Evolutionary conservation across 1,284 basidiomycete genomes (phyloP), one percentile per base, ranked within the genome.

Genomic region (Puccinia triticina): DNA sequence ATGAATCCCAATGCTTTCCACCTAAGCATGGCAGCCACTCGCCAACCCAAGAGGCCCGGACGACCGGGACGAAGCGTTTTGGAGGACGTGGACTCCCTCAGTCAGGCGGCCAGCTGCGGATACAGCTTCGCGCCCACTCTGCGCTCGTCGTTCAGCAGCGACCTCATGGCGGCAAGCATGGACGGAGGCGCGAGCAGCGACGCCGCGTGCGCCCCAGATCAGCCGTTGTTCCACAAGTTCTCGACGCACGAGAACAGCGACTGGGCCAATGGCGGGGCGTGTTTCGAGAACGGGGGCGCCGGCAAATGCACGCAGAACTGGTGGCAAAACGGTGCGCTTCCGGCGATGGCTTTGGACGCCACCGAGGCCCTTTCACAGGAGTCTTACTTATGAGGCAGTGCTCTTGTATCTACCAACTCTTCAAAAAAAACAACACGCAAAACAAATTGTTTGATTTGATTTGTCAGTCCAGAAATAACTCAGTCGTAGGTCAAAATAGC

Each of bases 1-100:
- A 75, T 75, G 73, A 59, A 75, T 75, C 18, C 50, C 12, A 55
- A 61, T 7, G 46, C 46, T 43, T 46, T 59, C 26, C 53, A 59
- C n/a, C 34, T 59, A 75, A 16, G 16, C 29, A 29, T 75, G 34
- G 23, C n/a, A 21, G 4, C 53, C 57, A 34, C 72, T 4, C 2
- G 5, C 40, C 72, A 53, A 32, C 21, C 32, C 23, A 59, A 61
- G n/a, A 75, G 53, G 61, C 26, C n/a, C n/a, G n/a, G n/a, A n/a
- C n/a, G n/a, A n/a, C n/a, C 40, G 4, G 73, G 53, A 29, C 7
- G 73, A 43, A 46, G 11, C 37, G 2, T 61, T 26, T 43, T 59
- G 23, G 73, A 37, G 29, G 46, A 61, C 11, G 14, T 46, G 10
- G 73, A 75, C 40, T 59, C 37, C 8, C 34, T 43, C 12, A 75